Conservation (phyloP, 768 basidiomycete species). For the Leccinum uliginosum region DNA sequence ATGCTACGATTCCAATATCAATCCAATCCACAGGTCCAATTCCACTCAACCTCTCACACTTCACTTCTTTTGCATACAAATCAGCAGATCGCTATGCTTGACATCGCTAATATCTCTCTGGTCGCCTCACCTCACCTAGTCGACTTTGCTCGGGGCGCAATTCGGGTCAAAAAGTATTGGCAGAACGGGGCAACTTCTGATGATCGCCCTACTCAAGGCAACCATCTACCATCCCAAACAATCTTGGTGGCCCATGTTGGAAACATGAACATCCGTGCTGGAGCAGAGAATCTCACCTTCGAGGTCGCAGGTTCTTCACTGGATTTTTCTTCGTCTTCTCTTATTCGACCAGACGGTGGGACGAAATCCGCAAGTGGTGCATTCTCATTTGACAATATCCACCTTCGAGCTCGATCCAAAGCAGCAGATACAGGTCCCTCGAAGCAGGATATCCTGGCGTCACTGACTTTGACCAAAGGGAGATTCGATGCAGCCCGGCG, state of each 20-base stretch:
- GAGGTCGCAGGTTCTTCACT: conserved; percentile 46
- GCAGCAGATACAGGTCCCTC: conserved; percentile 34
- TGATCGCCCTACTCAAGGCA: neutral
- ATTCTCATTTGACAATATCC: conserved; percentile 46
- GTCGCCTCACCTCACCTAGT: conserved; percentile 55
- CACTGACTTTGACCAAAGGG: conserved; percentile 45
- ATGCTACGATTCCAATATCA: conserved; percentile 25
- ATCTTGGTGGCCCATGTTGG: conserved; percentile 42
- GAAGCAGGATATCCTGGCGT: conserved; percentile 59
- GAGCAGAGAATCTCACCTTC: conserved; percentile 65
- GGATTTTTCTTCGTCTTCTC: conserved; percentile 20
- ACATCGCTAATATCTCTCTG: conserved; percentile 39
- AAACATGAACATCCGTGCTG: conserved; percentile 52
- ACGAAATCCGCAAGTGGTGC: conserved; percentile 46
- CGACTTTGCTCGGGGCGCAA: conserved; percentile 50
- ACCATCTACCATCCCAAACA: conserved; percentile 15
- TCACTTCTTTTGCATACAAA: conserved; percentile 11
- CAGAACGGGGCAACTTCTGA: neutral
- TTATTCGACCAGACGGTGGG: conserved; percentile 10
- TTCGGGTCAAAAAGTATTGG: conserved; percentile 47
- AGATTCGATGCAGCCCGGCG: conserved; percentile 44
- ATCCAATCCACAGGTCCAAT: conserved; percentile 6
- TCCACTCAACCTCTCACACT: conserved; percentile 11
- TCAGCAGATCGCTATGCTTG: conserved; percentile 29
- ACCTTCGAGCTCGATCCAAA: conserved; percentile 54